Conservation (phyloP, 192 early-diverging fungal species). For the Backusella mclennaniae region DNA sequence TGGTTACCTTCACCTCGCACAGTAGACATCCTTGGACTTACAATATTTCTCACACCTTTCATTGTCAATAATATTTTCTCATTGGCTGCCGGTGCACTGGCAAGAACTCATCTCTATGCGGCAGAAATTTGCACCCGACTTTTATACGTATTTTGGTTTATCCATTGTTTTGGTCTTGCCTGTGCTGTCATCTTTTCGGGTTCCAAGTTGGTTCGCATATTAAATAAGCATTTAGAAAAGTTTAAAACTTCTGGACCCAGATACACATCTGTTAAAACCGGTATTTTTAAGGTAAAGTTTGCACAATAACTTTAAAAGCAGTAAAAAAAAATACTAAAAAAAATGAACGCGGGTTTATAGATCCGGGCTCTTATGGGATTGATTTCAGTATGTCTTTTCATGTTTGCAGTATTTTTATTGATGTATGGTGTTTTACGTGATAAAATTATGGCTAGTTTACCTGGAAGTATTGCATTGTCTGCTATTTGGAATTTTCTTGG, state of each 20-base stretch:
- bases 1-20: conserved; percentile 25
- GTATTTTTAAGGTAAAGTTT: conserved; percentile 24
- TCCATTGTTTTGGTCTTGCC: conserved; percentile 14
- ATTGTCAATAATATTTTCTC: conserved; percentile 22
- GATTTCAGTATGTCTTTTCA: conserved; percentile 18
- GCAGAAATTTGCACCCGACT: conserved; percentile 20
- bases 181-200: conserved; percentile 24
- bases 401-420: conserved; percentile 31
- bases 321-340: neutral
- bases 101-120: neutral
- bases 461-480: conserved; percentile 16
- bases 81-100: conserved; percentile 20
- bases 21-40: conserved; percentile 27
- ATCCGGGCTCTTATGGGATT: conserved; percentile 23
- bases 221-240: conserved; percentile 18
- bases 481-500: conserved; percentile 30
- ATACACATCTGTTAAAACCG: conserved; percentile 20
- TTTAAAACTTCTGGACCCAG: conserved; percentile 21
- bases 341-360: neutral
- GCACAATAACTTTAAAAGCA: neutral
- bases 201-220: conserved; percentile 7
- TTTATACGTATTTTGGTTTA: conserved; percentile 32
- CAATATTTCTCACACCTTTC: conserved; percentile 19
- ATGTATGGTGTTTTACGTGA: conserved; percentile 32
- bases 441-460: conserved; percentile 15